These are phyloP conservation scores for Vachellia collinsii DNA, from an alignment of 306 rosid genomes.

Conservation along the genomic window DNA sequence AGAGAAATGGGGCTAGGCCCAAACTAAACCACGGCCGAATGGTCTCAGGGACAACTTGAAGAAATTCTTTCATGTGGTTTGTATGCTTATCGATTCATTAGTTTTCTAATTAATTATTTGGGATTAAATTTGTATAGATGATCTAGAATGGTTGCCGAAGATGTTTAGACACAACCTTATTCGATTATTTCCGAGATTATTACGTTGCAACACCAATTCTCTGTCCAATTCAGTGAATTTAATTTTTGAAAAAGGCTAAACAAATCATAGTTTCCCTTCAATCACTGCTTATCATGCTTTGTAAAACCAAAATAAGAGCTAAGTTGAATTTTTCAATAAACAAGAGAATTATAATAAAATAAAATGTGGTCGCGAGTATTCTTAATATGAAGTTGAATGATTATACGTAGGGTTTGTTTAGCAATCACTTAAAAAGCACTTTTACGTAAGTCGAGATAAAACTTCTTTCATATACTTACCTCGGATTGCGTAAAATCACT, in stretches of 20 bases:
- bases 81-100: conserved; percentile 38
- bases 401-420: too few species aligned
- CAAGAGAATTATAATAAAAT: background rate
- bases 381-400: too few species aligned
- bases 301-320: too few species aligned
- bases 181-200: background rate
- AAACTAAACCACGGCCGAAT: background rate
- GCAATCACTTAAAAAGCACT: too few species aligned
- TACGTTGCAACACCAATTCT: background rate
- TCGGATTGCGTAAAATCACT: too few species aligned
- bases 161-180: background rate
- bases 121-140: conserved; percentile 42
- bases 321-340: background rate
- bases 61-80: conserved; percentile 27
- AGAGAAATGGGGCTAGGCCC: background rate
- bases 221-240: background rate
- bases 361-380: background rate
- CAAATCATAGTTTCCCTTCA: background rate
- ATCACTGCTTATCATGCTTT: background rate
- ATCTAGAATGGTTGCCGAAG: background rate
- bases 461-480: too few species aligned
- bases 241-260: background rate
- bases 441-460: too few species aligned
- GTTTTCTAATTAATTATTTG: conserved; percentile 27
- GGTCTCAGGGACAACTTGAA: background rate